phyloP scores from a whole-genome alignment of 768 basidiomycete genomes.

The Leccinum broughii region DNA sequence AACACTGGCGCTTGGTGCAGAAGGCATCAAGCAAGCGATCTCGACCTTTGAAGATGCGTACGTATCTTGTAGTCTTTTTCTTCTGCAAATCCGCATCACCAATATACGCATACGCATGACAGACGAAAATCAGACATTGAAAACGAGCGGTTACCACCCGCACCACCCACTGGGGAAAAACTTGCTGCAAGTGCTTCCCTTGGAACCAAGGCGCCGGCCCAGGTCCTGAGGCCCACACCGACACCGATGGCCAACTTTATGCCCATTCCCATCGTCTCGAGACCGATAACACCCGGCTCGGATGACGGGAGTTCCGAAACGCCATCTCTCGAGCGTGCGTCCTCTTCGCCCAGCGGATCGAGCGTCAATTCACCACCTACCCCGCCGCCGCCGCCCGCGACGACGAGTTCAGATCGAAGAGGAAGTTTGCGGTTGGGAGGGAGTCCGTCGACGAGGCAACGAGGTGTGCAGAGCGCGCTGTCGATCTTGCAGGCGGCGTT shows the following conservation, averaged over 20 bases:
- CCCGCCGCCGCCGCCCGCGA: slow-evolving; percentile 21
- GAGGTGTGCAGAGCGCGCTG: slow-evolving; percentile 24
- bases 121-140: slow-evolving; percentile 31
- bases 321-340: slow-evolving; percentile 25
- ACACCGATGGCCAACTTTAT: slow-evolving; percentile 1
- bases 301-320: slow-evolving; percentile 39
- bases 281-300: slow-evolving; percentile 20
- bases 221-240: slow-evolving; percentile 1
- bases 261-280: background rate
- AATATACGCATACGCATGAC: background rate
- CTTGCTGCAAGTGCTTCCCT: background rate
- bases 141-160: slow-evolving; percentile 30
- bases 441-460: slow-evolving; percentile 24
- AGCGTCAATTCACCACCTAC: slow-evolving; percentile 26
- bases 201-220: slow-evolving; percentile 6
- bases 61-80: slow-evolving; percentile 24
- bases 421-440: slow-evolving; percentile 20
- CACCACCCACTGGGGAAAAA: slow-evolving; percentile 27
- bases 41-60: slow-evolving; percentile 68
- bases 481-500: slow-evolving; percentile 32
- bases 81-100: background rate
- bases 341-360: slow-evolving; percentile 24
- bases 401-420: slow-evolving; percentile 18
- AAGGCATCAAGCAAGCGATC: slow-evolving; percentile 74
- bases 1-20: slow-evolving; percentile 59